These are phyloP conservation scores for Zelopaecilomyces penicillatus DNA, from an alignment of 2,329 filamentous ascomycete species.

Conservation along the genomic window DNA sequence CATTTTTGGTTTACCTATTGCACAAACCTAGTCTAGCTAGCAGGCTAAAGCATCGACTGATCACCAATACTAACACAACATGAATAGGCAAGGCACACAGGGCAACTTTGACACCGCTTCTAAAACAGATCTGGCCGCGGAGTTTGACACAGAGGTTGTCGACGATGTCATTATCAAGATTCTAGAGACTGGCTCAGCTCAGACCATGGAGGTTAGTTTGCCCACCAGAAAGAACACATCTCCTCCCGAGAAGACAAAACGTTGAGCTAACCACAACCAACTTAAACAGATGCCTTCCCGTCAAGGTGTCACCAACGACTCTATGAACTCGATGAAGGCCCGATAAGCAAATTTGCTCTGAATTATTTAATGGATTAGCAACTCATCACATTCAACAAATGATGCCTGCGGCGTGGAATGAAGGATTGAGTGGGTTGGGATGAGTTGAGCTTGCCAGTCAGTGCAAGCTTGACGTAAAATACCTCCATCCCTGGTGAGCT, in stretches of 20 bases:
- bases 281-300: conserved; percentile 40
- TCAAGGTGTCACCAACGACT: conserved; percentile 45
- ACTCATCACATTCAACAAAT: too few relatives aligned
- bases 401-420: too few relatives aligned
- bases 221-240: too few relatives aligned
- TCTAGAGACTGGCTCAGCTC: conserved; percentile 63
- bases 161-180: conserved; percentile 80
- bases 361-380: background rate
- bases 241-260: too few relatives aligned
- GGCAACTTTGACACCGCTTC: conserved; percentile 70
- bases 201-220: conserved; percentile 46
- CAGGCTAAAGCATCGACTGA: background rate
- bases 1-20: too few relatives aligned
- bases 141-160: conserved; percentile 75
- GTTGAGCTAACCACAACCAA: background rate
- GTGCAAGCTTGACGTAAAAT: too few relatives aligned
- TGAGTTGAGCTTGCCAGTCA: too few relatives aligned
- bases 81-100: conserved; percentile 69
- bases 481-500: too few relatives aligned
- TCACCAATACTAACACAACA: conserved; percentile 9
- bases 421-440: too few relatives aligned
- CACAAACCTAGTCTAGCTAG: too few relatives aligned
- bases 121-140: conserved; percentile 65
- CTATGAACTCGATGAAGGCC: conserved; percentile 33
- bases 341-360: conserved; percentile 23